A percentile compares a stretch with the other conserved stretches of the same genome.
Evolutionary conservation across 306 rosid genomes (phyloP).

Genomic region (Cucurbita pepo): DNA sequence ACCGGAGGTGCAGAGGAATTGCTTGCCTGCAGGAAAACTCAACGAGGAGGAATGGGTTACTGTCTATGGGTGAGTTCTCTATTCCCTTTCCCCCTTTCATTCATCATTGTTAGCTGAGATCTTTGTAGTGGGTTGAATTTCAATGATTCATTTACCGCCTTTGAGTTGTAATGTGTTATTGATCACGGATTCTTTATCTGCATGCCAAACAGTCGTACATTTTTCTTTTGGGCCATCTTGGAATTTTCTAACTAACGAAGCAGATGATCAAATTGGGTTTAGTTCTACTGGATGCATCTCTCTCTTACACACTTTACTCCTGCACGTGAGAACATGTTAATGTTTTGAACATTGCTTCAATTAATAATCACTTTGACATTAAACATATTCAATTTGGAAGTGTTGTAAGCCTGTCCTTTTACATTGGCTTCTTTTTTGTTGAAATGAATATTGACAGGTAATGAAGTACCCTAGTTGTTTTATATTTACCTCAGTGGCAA

Average conservation of each 20-base stretch:
- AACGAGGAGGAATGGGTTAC: conserved; percentile 96
- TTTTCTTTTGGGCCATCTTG: background rate
- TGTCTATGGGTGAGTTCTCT: conserved; percentile 60
- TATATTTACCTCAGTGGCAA: background rate
- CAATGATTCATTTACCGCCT: background rate
- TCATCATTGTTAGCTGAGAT: background rate
- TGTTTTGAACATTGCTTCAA: background rate
- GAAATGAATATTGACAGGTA: background rate
- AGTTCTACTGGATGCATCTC: background rate
- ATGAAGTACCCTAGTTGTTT: background rate
- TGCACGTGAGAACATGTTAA: background rate
- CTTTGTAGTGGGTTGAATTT: background rate
- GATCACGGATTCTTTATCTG: background rate
- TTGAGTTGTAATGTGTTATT: background rate
- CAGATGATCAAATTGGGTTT: background rate
- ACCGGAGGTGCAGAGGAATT: conserved; percentile 68
- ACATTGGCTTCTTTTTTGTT: background rate
- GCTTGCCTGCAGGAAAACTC: conserved; percentile 51
- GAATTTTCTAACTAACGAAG: background rate
- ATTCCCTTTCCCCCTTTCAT: background rate
- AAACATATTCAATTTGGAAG: background rate
- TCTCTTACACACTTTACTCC: background rate
- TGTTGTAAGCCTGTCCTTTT: background rate
- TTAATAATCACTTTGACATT: background rate
- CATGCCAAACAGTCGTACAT: background rate